Evolutionary conservation across 2,329 filamentous ascomycete genomes (phyloP), one percentile per base, ranked within the genome.

Genomic region (Colletotrichum sp.): DNA sequence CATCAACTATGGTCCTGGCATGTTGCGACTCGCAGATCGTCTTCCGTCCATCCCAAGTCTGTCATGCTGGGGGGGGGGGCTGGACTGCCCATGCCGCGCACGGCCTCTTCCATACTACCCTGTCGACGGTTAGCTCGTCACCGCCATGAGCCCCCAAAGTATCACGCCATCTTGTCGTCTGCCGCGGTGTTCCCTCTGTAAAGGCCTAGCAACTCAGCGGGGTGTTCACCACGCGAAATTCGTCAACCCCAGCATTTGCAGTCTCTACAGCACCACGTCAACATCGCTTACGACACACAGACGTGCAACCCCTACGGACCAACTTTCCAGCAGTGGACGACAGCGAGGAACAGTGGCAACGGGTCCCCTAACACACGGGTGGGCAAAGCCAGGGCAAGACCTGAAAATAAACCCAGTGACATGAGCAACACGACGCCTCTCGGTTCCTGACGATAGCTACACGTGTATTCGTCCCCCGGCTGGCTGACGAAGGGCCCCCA

Each of bases 151-250:
- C 64, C 64, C 73, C 74, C 70, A 64, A 69, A 52, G 39, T 55
- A 69, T 74, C 74, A 76, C 74, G 74, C 74, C 74, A 76, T 74
- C 60, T 76, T 60, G 60, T 65, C 28, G 34, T 65, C 59, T 76
- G 32, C 69, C 70, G 64, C 39, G 70, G 57, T 72, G 39, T 52
- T 69, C 32, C 52, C 22, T 66, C 52, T 66, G 27, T 64, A 36
- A 67, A 60, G 59, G 7, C 65, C 48, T 55, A 22, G 32, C 15
- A 25, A 39, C 52, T 34, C 39, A 65, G 39, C 69, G 25, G 63
- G 39, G 27, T 32, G 44, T 44, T 59, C 12, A 44, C n/a, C 30
- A 44, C 11, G 36, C 60, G 22, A 39, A 57, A 48, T 30, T 55
- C 55, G 30, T n/a, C 44, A 60, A 57, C 39, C 52, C 65, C 30